Evolutionary conservation across 208 protist genomes (phyloP).

Genomic region (Plasmodiophora brassicae): DNA sequence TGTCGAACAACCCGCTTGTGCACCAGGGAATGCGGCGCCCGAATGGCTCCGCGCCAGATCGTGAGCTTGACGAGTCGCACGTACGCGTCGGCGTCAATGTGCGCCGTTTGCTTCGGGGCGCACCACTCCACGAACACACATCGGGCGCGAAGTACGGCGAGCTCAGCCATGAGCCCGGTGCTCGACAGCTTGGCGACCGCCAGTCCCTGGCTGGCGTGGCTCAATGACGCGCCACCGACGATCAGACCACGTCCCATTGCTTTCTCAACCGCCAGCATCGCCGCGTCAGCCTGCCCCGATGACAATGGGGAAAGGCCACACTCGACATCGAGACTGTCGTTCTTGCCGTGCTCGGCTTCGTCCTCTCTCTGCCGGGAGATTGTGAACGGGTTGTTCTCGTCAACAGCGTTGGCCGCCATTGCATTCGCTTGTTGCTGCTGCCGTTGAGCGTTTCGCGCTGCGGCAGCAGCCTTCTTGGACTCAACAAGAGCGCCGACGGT

Average conservation of each 20-base stretch:
- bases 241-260: too few relatives aligned
- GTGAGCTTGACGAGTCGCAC: background rate
- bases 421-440: background rate
- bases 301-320: background rate
- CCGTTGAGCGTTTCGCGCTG: background rate
- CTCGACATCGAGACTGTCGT: background rate
- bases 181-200: background rate
- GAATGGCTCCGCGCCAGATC: background rate
- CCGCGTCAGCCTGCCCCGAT: too few relatives aligned
- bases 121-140: background rate
- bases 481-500: background rate
- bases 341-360: background rate
- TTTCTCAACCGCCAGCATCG: too few relatives aligned
- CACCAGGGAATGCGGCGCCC: too few relatives aligned
- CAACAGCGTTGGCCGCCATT: too few relatives aligned
- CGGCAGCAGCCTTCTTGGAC: background rate
- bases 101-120: background rate
- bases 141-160: background rate
- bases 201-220: too few relatives aligned
- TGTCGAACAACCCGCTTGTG: too few relatives aligned
- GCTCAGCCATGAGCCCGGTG: background rate
- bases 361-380: background rate
- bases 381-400: slow-evolving; percentile 1
- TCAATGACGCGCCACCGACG: too few relatives aligned
- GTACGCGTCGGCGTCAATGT: background rate